phyloP scores from a whole-genome alignment of 495 filamentous ascomycete species.

The Chaetomidium leptoderma region DNA sequence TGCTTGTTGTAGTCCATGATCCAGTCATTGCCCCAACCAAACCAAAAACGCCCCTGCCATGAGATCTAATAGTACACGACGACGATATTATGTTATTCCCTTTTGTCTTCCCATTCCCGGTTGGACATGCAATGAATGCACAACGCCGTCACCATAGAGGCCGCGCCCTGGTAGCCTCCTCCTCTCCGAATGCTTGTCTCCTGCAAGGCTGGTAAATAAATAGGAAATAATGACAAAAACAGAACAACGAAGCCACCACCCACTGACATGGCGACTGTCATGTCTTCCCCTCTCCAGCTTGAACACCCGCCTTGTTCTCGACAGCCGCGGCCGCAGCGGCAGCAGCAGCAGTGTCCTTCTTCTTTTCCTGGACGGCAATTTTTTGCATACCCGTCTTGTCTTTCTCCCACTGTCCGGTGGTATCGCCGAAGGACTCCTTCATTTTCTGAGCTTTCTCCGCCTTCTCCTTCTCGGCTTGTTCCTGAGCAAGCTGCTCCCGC shows the following conservation, averaged over 20 bases:
- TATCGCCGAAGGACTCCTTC: slow-evolving; percentile 65
- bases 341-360: slow-evolving; percentile 26
- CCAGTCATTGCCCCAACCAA: slow-evolving; percentile 13
- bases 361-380: slow-evolving; percentile 53
- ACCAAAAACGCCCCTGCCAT: slow-evolving; percentile 28
- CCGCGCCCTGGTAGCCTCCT: background rate
- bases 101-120: slow-evolving; percentile 19
- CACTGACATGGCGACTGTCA: background rate
- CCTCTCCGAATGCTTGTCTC: background rate
- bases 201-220: background rate
- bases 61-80: slow-evolving; percentile 18
- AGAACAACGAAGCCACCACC: background rate
- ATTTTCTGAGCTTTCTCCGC: slow-evolving; percentile 61
- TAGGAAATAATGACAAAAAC: background rate
- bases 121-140: slow-evolving; percentile 10
- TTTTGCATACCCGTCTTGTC: slow-evolving; percentile 74
- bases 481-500: slow-evolving; percentile 64
- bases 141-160: background rate
- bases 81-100: slow-evolving; percentile 18
- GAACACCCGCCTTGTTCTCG: slow-evolving; percentile 15
- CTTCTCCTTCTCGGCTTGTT: slow-evolving; percentile 68
- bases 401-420: slow-evolving; percentile 71
- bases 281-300: slow-evolving; percentile 9
- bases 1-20: slow-evolving; percentile 6
- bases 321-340: slow-evolving; percentile 6